phyloP scores from a whole-genome alignment of 176 grass and related monocot genomes.

The Puccinellia tenuiflora region DNA sequence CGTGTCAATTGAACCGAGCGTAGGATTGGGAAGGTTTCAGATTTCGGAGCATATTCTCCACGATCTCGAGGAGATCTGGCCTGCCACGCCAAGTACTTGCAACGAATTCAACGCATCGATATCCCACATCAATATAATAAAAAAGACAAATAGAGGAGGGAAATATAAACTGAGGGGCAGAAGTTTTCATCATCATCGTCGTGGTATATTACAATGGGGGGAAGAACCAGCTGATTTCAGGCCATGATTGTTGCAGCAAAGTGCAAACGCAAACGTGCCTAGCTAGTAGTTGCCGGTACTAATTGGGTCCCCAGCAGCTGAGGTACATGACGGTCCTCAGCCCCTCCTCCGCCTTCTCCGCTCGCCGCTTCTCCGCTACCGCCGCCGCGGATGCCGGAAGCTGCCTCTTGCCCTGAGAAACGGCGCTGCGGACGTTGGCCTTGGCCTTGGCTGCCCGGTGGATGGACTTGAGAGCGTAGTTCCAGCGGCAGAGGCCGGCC shows the following conservation, averaged over 20 bases:
- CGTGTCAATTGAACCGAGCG: no score
- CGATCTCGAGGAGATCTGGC: no score
- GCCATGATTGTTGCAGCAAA: no score
- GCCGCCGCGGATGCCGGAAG: background rate
- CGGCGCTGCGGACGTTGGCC: conserved; percentile 1
- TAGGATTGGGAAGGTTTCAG: no score
- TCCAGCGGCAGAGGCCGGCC: conserved; percentile 61
- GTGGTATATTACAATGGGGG: background rate
- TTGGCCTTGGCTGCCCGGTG: conserved; percentile 33
- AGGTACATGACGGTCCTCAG: conserved; percentile 63
- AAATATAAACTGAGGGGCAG: background rate
- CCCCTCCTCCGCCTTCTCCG: conserved; percentile 44
- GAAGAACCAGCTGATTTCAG: background rate
- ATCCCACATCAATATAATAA: no score
- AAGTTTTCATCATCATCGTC: background rate
- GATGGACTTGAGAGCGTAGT: conserved; percentile 43
- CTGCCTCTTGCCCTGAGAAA: conserved; percentile 23
- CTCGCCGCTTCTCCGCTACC: background rate
- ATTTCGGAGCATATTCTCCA: no score
- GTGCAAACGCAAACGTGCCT: background rate
- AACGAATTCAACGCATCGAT: background rate
- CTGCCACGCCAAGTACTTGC: no score
- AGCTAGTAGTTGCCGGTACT: background rate
- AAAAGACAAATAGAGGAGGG: background rate
- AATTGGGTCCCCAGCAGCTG: conserved; percentile 62